Evolutionary conservation across 768 basidiomycete species (phyloP).

Genomic region (Suillus weaverae): DNA sequence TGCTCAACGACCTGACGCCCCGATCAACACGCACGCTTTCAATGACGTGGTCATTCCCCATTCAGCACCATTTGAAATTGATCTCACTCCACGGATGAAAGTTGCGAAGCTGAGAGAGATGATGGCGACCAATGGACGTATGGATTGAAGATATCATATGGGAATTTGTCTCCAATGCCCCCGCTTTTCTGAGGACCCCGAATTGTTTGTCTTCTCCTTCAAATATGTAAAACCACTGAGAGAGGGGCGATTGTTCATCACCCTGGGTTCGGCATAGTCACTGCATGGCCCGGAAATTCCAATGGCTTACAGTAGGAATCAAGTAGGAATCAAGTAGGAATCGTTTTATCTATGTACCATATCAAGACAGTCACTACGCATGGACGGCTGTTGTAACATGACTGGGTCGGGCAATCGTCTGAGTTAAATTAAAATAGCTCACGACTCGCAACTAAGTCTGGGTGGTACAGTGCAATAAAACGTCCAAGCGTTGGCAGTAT

Average conservation of each 20-base stretch:
- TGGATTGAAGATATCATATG: neutral
- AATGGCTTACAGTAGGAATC: neutral
- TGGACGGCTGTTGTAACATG: too few relatives aligned
- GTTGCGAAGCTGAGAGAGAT: neutral
- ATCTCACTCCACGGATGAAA: neutral
- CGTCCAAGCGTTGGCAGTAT: conserved; percentile 75
- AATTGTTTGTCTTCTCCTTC: neutral
- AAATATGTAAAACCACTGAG: neutral
- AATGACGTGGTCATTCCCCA: conserved; percentile 59
- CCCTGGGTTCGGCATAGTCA: neutral
- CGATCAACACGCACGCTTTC: conserved; percentile 59
- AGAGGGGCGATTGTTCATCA: too few relatives aligned
- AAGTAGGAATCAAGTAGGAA: neutral
- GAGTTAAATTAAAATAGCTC: too few relatives aligned
- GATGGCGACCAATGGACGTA: neutral
- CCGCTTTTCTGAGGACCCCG: neutral
- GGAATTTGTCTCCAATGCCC: neutral
- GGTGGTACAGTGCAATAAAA: conserved; percentile 86
- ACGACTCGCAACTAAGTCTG: conserved; percentile 84
- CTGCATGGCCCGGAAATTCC: neutral
- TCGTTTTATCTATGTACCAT: neutral
- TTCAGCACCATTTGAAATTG: conserved; percentile 28
- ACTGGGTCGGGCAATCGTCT: too few relatives aligned
- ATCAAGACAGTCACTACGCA: neutral
- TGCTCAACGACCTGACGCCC: conserved; percentile 41